Evolutionary conservation across 805 yeast genomes (phyloP), one percentile per base, ranked within the genome.

Genomic region (Priceomyces castillae): DNA sequence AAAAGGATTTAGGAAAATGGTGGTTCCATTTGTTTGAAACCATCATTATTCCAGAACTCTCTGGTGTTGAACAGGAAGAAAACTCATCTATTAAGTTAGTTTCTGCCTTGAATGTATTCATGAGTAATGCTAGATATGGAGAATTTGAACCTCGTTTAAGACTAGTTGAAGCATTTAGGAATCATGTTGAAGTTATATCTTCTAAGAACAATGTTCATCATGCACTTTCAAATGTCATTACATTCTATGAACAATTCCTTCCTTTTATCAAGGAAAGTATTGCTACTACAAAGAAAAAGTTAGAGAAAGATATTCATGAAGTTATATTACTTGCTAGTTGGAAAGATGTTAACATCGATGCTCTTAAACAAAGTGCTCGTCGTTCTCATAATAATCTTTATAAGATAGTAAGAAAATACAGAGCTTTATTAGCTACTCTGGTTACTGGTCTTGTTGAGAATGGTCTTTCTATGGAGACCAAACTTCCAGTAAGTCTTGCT

Each of bases 291-390:
- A 81, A 74, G 59, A 79, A 76, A 53, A 61, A 65, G 2, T 66
- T 92, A 28, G 88, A 83, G 46, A 92, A 90, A 57, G 89, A 89
- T 39, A 78, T 94, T 9, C 74, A 81, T 28, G 99, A 94, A 45
- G 83, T 90, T 3, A 89, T 94, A 34, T 66, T 88, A 36, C 71
- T 94, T 12, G 97, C 99, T 1, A 87, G 96, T 56, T 95, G 98
- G 98, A 90, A 90, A 53, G 99, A 94, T 66, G 90, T 90, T 10
- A 95, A 94, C 56, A 80, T 90, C 35, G 95, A 86, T 57, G 96
- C 99, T 0, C 73, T 94, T 55, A 90, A 88, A 53, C 97, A 90
- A 64, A 88, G 97, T 64, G 94, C 99, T 4, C 81, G 89, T 50
- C 79, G 85, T 38, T 90, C 97, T 0, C 99, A 95, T 58, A 80